Base-by-base conservation (phyloP, 208 protist genomes). In the Tritrichomonas musculus region DNA sequence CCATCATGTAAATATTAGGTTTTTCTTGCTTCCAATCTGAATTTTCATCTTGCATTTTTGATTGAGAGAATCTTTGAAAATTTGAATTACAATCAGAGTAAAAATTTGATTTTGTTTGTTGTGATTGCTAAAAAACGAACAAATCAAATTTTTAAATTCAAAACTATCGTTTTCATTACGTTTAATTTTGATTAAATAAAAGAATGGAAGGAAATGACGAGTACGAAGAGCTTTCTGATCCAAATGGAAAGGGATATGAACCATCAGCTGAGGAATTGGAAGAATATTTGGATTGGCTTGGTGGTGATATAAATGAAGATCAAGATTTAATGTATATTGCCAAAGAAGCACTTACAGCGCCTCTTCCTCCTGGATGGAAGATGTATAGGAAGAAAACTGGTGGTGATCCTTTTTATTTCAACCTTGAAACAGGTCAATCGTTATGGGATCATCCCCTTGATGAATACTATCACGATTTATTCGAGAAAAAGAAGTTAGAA, bases 401-500 rank as follows among this genome's bases (percentile, higher is more conserved):
- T 57, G 77, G 77, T 39, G 77, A 88, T 57, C 77, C 77, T 39
- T 88, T 88, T 49, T 88, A 88, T 88, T 88, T 57, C 39, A 88
- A 88, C 57, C 39, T 36, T 17, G 0, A 47, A 88, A 88, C 77
- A 1, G 47, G 77, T 14, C n/a, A 88, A 39, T 88, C 77, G 33
- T 88, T 88, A 50, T 88, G 77, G 47, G 77, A 88, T 88, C 77
- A 88, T 88, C 77, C 77, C 17, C 73, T 82, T 5, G 73, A 82
- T 82, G 73, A 82, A 30, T 39, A 82, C 14, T 82, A 47, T 50
- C 33, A 82, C 33, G 33, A 82, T 17, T 27, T 82, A 8, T 82
- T 82, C 25, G 41, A 47, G 3, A 3, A 82, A 30, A 39, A 82
- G 50, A 82, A 82, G 41, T 20, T 20, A 50, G 41, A 82, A 41